Base-by-base conservation (phyloP, 495 filamentous ascomycete species). In the Tuber aestivum region DNA sequence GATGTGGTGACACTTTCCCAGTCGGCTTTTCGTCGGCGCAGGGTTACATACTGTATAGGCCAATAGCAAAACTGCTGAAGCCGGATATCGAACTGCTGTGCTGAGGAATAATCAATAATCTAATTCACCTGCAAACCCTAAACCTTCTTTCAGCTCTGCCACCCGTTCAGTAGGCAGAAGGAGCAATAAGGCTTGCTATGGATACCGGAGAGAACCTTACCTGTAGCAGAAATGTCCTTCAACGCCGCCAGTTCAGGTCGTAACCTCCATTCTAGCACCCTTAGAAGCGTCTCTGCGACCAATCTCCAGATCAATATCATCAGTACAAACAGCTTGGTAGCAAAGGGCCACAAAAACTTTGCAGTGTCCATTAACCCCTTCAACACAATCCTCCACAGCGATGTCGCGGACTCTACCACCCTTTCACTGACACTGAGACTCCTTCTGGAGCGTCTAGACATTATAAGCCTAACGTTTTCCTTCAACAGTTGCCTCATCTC, bases 11-110 rank as follows among this genome's bases (percentile, higher is more conserved):
- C 90, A 83, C 95, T 97, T 79, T 94, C 92, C 95, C 96, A 98
- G 77, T 97, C 94, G 71, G 92, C 90, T 79, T 94, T 97, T 68
- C 95, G 87, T 77, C 92, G 89, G 18, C 94, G 92, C 38, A 99
- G 84, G 21, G 94, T 98, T 72, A 95, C 86, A 82, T 99, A 97
- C 83, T 98, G 95, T 81, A 96, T 93, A 7, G 95, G 96, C 95
- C 94, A 98, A 83, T 98, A 99, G 84, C 95, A 98, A 84, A 98
- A 98, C 82, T 99, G 95, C 83, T 97, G 94, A 27, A 99, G 88
- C 6, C 95, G 92, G 79, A 99, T 97, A 84, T 99, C 95, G 45
- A 98, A 91, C 83, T 99, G 95, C 83, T 98, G 95, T n/a, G 95
- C 96, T 83, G 38, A 50, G 75, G 69, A 70, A 72, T 45, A 65